Conservation (phyloP, 345 rosid genomes). For the Melaleuca alternifolia region DNA sequence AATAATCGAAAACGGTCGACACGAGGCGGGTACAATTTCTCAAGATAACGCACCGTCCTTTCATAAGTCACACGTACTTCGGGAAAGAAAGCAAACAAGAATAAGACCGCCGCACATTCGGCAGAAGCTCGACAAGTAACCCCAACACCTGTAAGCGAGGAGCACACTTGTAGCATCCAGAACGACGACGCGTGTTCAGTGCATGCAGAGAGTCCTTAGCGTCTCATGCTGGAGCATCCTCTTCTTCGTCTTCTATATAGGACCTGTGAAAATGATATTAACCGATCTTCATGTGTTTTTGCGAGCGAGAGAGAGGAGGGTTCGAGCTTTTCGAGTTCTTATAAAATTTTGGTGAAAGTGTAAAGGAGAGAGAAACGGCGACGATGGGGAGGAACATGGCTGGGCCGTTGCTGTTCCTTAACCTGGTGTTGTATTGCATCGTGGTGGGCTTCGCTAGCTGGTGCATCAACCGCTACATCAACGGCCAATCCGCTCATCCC, state of each 20-base stretch:
- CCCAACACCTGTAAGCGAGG: background rate
- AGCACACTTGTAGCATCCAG: background rate
- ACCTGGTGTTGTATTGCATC: conserved; percentile 62
- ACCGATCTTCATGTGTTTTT: background rate
- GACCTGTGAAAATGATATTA: background rate
- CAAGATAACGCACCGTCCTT: background rate
- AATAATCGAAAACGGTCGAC: background rate
- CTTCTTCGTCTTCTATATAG: background rate
- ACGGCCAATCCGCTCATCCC: conserved; percentile 72
- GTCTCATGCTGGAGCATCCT: background rate
- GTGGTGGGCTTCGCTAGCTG: conserved; percentile 81
- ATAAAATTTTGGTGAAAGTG: background rate
- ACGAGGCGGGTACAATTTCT: background rate
- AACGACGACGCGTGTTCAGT: background rate
- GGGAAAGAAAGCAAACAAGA: background rate
- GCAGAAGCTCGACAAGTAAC: background rate
- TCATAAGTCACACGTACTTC: background rate
- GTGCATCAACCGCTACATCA: conserved; percentile 62
- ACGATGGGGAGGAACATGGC: conserved; percentile 77
- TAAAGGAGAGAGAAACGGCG: conserved; percentile 22
- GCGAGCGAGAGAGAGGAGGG: background rate
- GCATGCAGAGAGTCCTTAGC: background rate
- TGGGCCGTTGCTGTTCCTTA: conserved; percentile 79
- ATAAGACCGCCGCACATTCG: background rate
- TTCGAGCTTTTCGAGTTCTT: background rate